Evolutionary conservation across 352 stramenopile species (phyloP), one percentile per base, ranked within the genome.

Genomic region (Globisporangium nunn): DNA sequence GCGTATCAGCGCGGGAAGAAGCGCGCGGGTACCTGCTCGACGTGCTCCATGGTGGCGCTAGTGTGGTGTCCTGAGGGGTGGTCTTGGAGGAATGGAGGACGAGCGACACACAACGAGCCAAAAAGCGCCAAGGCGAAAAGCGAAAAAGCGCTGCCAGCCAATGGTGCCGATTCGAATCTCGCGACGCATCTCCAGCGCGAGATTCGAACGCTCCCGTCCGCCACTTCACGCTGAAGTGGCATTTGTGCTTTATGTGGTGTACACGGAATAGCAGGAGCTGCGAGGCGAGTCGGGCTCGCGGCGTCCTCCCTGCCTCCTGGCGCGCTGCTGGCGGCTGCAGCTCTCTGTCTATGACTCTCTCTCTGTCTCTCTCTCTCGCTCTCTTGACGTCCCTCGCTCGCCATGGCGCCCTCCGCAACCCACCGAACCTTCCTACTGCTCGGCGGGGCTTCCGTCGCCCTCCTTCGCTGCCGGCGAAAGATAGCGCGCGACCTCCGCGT

Each of bases 401-500:
- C 23, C 23, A 23, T 23, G 23, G 23, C 23, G 23, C 23, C 23
- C 23, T 23, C 23, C 23, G 23, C 23, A 23, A 23, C 23, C 23
- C 23, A 23, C 23, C 23, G 23, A 23, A 23, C 23, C 14, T 53
- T 35, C 18, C 41, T 45, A 33, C 31, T 51, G 43, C 41, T 43
- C 11, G 6, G 10, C 4, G n/a, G 31, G 10, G 46, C 39, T 50
- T 12, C 41, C 54, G 7, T 33, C 50, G 31, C 45, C 51, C 35
- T 67, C 58, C 18, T 43, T 58, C n/a, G 44, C 15, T 5, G 57
- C 8, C 15, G 60, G 37, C 31, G 35, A n/a, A 23, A 69, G 55
- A 53, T 78, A 88, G n/a, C 74, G 79, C 47, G 67, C 68, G 58
- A 92, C 71, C 55, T 92, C 82, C 10, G 70, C 69, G 59, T 88